Base-by-base conservation (phyloP, 2,329 filamentous ascomycete genomes). In the Lecanosticta acicola region DNA sequence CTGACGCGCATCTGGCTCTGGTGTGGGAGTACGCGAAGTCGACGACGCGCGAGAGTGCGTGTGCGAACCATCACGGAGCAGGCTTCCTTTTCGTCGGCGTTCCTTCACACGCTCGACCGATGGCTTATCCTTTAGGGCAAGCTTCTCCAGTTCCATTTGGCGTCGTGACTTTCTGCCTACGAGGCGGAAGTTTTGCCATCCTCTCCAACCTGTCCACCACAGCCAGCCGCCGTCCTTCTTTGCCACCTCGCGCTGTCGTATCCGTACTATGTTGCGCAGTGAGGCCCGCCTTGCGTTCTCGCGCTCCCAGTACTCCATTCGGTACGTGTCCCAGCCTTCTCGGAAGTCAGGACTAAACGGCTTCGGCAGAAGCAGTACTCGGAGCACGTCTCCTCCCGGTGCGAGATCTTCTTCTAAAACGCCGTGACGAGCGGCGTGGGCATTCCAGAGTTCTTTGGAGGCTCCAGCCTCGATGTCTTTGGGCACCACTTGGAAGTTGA, bases 281-380 rank as follows among this genome's bases (percentile, higher is more conserved):
- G 85, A 71, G 2, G 84, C 79, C 10, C 93, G 81, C 2, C 91
- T 83, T 66, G 94, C 88, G 62, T 98, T 98, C 66, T 98, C 93
- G 50, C 83, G 83, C 59, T 96, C 91, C 93, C 93, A 98, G 68
- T 96, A 98, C 50, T 96, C 90, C 26, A 84, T 83, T 43, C 93
- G 79, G 68, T 94, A 98, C 13, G 91, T 76, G 62, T 98, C 93
- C 93, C 93, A 98, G 55, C 95, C 94, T 66, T 97, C 90, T 16
- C 93, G 79, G 62, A 98, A 98, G 38, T 87, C 88, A 0, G 93
- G 84, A 4, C 87, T 94, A 62, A 98, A 98, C 0, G 90, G 89
- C 64, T 98, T 98, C 1, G 93, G 88, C 9, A 96, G 78, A 5
- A 98, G 75, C 14, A 97, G 73, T 1, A 98, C 77, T 66, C 94